Percentiles rank a stretch among this genome's conserved stretches.
Evolutionary conservation across 768 basidiomycete genomes (phyloP).

Genomic region (Mrakia gelida): DNA sequence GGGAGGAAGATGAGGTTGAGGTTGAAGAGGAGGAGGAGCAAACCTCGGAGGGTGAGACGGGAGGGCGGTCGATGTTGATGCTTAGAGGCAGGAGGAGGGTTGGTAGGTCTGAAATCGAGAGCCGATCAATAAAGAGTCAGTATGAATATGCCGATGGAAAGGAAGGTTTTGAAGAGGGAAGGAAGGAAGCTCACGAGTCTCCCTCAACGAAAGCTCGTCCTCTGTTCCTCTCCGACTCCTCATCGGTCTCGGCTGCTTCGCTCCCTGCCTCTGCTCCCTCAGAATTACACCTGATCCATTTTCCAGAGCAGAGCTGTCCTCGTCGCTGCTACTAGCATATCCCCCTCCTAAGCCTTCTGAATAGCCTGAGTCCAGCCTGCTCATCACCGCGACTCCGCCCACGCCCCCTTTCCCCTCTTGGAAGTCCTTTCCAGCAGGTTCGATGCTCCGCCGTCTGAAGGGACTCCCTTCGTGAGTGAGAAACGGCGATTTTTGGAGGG

Average conservation of each 20-base stretch:
- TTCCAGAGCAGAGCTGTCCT: not conserved
- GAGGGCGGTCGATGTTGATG: not conserved
- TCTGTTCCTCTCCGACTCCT: too few species aligned
- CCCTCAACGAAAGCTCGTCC: too few species aligned
- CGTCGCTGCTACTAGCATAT: not conserved
- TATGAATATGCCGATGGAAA: too few species aligned
- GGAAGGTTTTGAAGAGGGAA: too few species aligned
- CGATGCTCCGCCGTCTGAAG: not conserved
- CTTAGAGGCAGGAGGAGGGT: not conserved
- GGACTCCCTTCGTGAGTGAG: not conserved
- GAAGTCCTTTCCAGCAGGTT: not conserved
- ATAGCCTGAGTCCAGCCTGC: not conserved
- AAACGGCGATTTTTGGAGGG: not conserved
- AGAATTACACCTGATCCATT: not conserved
- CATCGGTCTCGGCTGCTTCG: too few species aligned
- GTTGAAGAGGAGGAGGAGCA: not conserved
- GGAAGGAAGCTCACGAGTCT: too few species aligned
- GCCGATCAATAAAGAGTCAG: too few species aligned
- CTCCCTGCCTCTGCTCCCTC: too few species aligned
- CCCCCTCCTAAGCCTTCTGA: not conserved
- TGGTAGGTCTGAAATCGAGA: not conserved
- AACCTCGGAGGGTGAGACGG: not conserved
- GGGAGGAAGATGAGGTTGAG: not conserved
- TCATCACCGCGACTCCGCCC: not conserved
- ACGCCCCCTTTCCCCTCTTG: not conserved